Base-by-base conservation (phyloP, 345 rosid species). In the Euclidium syriacum region DNA sequence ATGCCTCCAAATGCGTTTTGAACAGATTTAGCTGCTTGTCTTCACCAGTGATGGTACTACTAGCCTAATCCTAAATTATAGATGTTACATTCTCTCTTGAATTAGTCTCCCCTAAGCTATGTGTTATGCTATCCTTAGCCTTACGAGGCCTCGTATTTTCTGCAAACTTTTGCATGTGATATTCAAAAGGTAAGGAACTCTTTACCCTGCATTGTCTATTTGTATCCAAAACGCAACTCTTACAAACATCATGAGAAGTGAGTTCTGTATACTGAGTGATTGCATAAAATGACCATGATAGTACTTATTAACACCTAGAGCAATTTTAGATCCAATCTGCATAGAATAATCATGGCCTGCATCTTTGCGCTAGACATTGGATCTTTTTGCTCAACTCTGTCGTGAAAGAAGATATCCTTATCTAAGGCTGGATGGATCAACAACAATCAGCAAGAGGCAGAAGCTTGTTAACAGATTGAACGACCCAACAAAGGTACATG, bases 371-470 rank as follows among this genome's bases (percentile, higher is more conserved):
- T 80, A 94, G 99, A 94, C 99, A 19, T 75, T 94, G 83, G 99
- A 94, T 73, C 96, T 94, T 38, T 94, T 94, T 67, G 88, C 92
- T 60, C 99, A 90, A 82, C 66, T 94, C 58, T 94, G 99, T 53
- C 97, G 96, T 49, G 99, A 94, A 79, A 87, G 97, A 80, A 83
- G 95, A 76, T 94, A 94, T 75, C 97, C 99, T 1, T 80, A 75
- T 75, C 66, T 94, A 57, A 85, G 97, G 77, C 95, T 94, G 43
- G 99, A 94, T 71, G 99, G 99, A 75, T 68, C 84, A 59, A 94
- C 99, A 51, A 81, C 99, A 55, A 90, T 94, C 60, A 78, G 97
- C 77, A 94, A 94, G 85, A 80, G 99, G 64, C 97, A 90, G 64
- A 94, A 94, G 75, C 80, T 94, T 53, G 99, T 90, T 61, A 94